These are phyloP conservation scores for Peronospora destructor DNA, from an alignment of 352 stramenopile genomes.

Conservation along the genomic window DNA sequence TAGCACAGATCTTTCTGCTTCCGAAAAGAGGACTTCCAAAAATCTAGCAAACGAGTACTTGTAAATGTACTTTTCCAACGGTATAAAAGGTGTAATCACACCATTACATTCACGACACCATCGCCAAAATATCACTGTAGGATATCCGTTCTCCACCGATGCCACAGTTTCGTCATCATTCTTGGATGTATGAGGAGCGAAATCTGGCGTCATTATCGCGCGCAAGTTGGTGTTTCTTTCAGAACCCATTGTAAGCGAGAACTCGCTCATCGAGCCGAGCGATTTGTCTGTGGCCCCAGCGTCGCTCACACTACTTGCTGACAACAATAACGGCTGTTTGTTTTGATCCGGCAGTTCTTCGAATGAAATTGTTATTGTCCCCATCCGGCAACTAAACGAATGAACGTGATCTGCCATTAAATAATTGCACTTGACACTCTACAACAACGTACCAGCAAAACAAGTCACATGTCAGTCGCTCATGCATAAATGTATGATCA, in stretches of 20 bases:
- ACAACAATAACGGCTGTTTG: constrained; percentile 32
- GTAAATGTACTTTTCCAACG: constrained; percentile 88
- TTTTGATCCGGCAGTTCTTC: constrained; percentile 69
- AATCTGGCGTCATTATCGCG: constrained; percentile 35
- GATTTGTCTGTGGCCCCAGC: constrained; percentile 21
- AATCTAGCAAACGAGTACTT: constrained; percentile 98
- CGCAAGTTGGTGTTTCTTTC: constrained; percentile 44
- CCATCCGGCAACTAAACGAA: constrained; percentile 64
- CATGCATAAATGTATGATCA: not conserved
- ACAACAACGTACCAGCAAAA: constrained; percentile 3
- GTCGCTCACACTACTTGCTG: constrained; percentile 34
- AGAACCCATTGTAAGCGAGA: constrained; percentile 25
- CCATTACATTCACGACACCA: constrained; percentile 92
- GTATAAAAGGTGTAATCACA: constrained; percentile 89
- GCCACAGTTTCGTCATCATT: constrained; percentile 21
- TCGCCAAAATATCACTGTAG: constrained; percentile 93
- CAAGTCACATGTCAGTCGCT: constrained; percentile 6
- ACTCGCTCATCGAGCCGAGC: constrained; percentile 28
- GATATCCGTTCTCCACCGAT: constrained; percentile 27
- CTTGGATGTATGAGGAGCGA: constrained; percentile 17
- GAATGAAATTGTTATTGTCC: constrained; percentile 76
- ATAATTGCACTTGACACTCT: constrained; percentile 77
- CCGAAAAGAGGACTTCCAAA: constrained; percentile 93
- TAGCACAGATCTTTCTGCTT: constrained; percentile 30
- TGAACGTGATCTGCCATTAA: constrained; percentile 81